Evolutionary conservation across 2,329 filamentous ascomycete species (phyloP).

Genomic region (Anthostomella pinea): DNA sequence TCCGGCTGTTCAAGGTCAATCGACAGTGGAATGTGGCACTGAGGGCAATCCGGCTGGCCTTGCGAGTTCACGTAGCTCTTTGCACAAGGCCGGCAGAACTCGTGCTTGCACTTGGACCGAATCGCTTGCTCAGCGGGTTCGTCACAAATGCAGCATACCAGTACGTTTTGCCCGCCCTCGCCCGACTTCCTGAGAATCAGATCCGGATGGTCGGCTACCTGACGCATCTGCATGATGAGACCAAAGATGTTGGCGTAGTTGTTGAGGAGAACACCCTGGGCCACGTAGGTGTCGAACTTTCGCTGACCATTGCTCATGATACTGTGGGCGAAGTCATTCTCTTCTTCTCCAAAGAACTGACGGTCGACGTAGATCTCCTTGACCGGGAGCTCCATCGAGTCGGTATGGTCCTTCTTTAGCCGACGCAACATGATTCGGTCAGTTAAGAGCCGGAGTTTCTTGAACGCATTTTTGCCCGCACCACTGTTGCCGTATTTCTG

Average conservation of each 20-base stretch:
- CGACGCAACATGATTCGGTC: conserved; percentile 94
- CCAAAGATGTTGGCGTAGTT: conserved; percentile 99
- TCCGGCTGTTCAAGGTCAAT: conserved; percentile 96
- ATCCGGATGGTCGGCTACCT: conserved; percentile 95
- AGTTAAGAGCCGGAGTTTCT: conserved; percentile 83
- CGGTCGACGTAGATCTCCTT: conserved; percentile 91
- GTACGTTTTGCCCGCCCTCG: conserved; percentile 82
- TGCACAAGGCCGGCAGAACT: conserved; percentile 81
- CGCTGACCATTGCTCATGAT: conserved; percentile 92
- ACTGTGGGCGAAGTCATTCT: conserved; percentile 90
- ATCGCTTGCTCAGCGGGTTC: conserved; percentile 95
- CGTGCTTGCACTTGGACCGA: conserved; percentile 86
- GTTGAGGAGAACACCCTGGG: conserved; percentile 89
- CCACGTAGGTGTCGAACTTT: conserved; percentile 93
- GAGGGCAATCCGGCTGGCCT: conserved; percentile 76
- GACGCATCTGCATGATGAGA: conserved; percentile 98
- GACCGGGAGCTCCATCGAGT: conserved; percentile 92
- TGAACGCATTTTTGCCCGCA: conserved; percentile 67
- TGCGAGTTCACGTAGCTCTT: conserved; percentile 78
- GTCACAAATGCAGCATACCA: conserved; percentile 93
- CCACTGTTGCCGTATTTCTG: conserved; percentile 59
- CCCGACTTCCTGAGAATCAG: conserved; percentile 85
- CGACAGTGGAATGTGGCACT: conserved; percentile 82
- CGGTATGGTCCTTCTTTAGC: conserved; percentile 88
- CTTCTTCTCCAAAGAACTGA: conserved; percentile 94